Base-by-base conservation (phyloP, 306 rosid genomes). In the Clitoria ternatea region DNA sequence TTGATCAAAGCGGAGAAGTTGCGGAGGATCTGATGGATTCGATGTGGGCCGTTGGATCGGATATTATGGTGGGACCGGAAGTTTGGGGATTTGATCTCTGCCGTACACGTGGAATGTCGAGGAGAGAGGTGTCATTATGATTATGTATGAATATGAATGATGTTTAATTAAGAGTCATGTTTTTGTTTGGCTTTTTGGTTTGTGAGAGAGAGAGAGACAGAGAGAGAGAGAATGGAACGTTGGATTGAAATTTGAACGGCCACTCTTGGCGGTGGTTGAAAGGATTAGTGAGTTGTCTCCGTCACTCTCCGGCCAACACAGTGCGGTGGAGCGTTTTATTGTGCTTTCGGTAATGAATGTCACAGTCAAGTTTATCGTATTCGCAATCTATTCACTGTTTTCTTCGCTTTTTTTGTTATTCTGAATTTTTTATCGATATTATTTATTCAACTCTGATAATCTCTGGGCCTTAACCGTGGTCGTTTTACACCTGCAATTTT, bases 1-100 rank as follows among this genome's bases (percentile, higher is more conserved):
- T 1, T 91, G 50, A 84, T 91, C 69, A 84, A 77, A 56, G 97
- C 85, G 15, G 85, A 77, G 81, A 91, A 91, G 85, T 82, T 91
- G 6, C 60, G 66, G 39, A 89, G 61, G 84, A 91, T 91, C 66
- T 91, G 66, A 90, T 90, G 62, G 62, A 86, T 86, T 72, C 83
- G 44, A 85, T 72, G 61, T 15, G 7, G 17, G 55, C 62, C 61
- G 75, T 49, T 8, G 10, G 61, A 29, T 76, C 6, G 6, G 50
- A n/a, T n/a, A n/a, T n/a, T n/a, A n/a, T n/a, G 30, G 54, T 15
- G 56, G 78, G 26, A 20, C 37, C 29, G 39, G 6, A 7, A 0
- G 19, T 20, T 22, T 12, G 53, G 26, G 2, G 39, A 23, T 40
- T 49, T 26, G 20, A 73, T 59, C 36, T 0, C 5, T 7, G 14